A percentile compares a stretch with the other conserved stretches of the same genome.
Evolutionary conservation across 371 early-diverging fungal genomes (phyloP).

Genomic region (Lichtheimia hyalospora): DNA sequence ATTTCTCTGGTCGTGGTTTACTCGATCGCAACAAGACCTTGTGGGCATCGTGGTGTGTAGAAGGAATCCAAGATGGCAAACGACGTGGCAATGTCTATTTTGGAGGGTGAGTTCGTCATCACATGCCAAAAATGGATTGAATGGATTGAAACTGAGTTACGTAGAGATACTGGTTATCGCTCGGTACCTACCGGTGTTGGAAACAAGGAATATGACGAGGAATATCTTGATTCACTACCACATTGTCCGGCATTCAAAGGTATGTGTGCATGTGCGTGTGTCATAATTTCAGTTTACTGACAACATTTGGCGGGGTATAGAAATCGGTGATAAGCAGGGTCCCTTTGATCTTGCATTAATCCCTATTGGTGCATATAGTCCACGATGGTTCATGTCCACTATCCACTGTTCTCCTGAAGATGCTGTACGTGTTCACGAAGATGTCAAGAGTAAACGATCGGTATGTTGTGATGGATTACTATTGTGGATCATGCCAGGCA

Average conservation of each 20-base stretch:
- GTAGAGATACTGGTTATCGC: constrained; percentile 79
- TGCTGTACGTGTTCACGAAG: constrained; percentile 75
- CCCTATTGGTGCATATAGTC: constrained; percentile 84
- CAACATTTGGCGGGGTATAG: constrained; percentile 8
- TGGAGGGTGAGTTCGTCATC: constrained; percentile 48
- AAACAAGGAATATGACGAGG: constrained; percentile 28
- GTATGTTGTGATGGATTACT: constrained; percentile 67
- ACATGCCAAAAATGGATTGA: constrained; percentile 1
- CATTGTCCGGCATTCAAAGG: constrained; percentile 80
- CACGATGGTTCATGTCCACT: constrained; percentile 69
- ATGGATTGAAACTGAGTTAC: not conserved
- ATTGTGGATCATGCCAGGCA: not conserved
- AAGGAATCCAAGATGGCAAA: constrained; percentile 35
- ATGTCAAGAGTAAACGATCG: constrained; percentile 61
- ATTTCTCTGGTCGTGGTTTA: constrained; percentile 68
- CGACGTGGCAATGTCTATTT: constrained; percentile 59
- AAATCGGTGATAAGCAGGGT: constrained; percentile 72
- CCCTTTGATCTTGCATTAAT: constrained; percentile 74
- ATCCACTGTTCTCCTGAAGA: constrained; percentile 79
- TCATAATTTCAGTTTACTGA: not conserved
- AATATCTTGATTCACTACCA: constrained; percentile 46
- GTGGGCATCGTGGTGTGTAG: constrained; percentile 74
- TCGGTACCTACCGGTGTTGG: constrained; percentile 31
- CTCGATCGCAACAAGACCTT: constrained; percentile 69
- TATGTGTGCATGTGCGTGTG: not conserved